phyloP scores from a whole-genome alignment of 2,329 filamentous ascomycete species.

The Sporothrix globosa region DNA sequence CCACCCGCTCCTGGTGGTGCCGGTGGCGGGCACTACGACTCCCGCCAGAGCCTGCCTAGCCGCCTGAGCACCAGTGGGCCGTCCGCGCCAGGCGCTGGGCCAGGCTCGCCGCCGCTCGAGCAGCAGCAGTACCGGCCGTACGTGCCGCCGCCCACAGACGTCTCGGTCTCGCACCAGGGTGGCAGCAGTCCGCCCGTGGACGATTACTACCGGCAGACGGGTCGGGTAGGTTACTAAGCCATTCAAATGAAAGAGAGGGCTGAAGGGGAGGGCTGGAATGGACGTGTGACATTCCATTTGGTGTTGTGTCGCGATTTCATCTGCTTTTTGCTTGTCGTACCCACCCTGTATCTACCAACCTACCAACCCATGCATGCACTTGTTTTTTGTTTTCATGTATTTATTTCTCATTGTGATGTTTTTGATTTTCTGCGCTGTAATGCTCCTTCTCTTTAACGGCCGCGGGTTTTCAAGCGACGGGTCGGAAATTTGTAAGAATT shows the following conservation, averaged over 20 bases:
- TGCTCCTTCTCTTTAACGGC: not conserved
- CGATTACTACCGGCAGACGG: conserved; percentile 59
- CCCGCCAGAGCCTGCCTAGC: conserved; percentile 52
- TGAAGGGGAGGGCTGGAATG: too few species aligned
- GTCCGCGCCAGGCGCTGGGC: not conserved
- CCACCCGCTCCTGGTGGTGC: conserved; percentile 45
- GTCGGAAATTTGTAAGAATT: not conserved
- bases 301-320: not conserved
- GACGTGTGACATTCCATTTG: not conserved
- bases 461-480: not conserved
- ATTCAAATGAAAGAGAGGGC: not conserved
- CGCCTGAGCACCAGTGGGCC: conserved; percentile 23
- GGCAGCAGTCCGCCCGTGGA: conserved; percentile 43
- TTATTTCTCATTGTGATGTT: not conserved
- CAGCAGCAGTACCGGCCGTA: conserved; percentile 64
- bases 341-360: conserved; percentile 6
- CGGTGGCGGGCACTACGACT: conserved; percentile 45
- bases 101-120: conserved; percentile 30
- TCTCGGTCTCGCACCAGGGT: conserved; percentile 44
- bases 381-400: too few species aligned
- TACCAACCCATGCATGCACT: not conserved
- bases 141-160: conserved; percentile 52
- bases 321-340: not conserved
- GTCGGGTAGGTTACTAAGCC: conserved; percentile 35
- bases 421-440: not conserved